These are phyloP conservation scores for Aspergillus diversus DNA, from an alignment of 495 filamentous ascomycete species.

Conservation along the genomic window DNA sequence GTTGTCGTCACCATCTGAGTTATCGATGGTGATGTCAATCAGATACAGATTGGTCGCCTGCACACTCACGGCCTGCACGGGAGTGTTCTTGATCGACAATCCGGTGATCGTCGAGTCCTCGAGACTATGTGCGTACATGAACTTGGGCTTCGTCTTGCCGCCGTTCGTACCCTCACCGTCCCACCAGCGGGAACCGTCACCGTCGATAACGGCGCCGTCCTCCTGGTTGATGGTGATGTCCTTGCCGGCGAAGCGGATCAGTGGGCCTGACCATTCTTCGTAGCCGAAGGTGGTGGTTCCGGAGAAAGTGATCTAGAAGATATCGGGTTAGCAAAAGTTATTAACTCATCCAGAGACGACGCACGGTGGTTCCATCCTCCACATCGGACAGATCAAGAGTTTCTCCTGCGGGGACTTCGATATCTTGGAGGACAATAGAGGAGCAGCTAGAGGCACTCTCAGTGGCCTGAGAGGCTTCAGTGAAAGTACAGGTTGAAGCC, in stretches of 20 bases:
- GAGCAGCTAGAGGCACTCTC: slow-evolving; percentile 53
- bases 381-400: slow-evolving; percentile 56
- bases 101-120: slow-evolving; percentile 46
- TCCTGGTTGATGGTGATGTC: slow-evolving; percentile 48
- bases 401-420: slow-evolving; percentile 56
- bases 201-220: slow-evolving; percentile 45
- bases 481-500: slow-evolving; percentile 53
- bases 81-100: slow-evolving; percentile 59
- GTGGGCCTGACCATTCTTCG: slow-evolving; percentile 56
- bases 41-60: slow-evolving; percentile 55
- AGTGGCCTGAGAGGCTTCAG: slow-evolving; percentile 43
- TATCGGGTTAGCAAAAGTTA: background rate
- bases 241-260: slow-evolving; percentile 50
- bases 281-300: slow-evolving; percentile 58
- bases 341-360: background rate
- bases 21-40: slow-evolving; percentile 59
- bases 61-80: slow-evolving; percentile 65
- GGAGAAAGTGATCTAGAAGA: slow-evolving; percentile 49
- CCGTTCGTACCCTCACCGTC: slow-evolving; percentile 57
- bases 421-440: slow-evolving; percentile 49
- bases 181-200: slow-evolving; percentile 55
- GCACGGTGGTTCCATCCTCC: slow-evolving; percentile 46
- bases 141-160: slow-evolving; percentile 61
- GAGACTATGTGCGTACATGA: slow-evolving; percentile 56
- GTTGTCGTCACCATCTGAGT: slow-evolving; percentile 56